Evolutionary conservation across 2,329 filamentous ascomycete species (phyloP), one percentile per base, ranked within the genome.

Genomic region (Fusarium humuli): DNA sequence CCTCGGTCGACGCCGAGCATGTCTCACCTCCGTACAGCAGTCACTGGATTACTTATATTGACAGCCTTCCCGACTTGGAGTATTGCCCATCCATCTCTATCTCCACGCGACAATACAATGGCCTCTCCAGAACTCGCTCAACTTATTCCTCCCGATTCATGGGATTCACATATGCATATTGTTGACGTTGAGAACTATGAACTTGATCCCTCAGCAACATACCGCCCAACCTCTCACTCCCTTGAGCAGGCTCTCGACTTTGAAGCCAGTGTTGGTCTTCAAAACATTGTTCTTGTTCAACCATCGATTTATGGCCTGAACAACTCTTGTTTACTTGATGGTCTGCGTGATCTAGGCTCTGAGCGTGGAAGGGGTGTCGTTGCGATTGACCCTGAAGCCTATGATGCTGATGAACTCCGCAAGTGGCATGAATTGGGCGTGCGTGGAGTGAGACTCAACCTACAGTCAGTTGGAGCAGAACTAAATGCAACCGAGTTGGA

Each of bases 101-200:
- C 14, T 22, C 47, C 42, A 7, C 46, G 58, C 37, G 57, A 65
- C 14, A 60, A 25, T 20, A 27, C 29, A 34, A 64, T 67, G 61
- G 16, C 55, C 8, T 22, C 49, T 16, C 12, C 57, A 5, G 41
- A 29, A 16, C 53, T 75, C 29, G 37, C 61, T 12, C 50, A 61
- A 22, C 65, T 61, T n/a, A 80, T 84, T 57, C 84, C 85, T 6
- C 61, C 67, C 16, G 79, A 80, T 16, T 81, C 87, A 59, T 90
- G 88, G 87, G 87, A 90, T 74, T 86, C 84, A 53, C 88, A 90
- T 75, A 90, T 90, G 86, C 89, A 91, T 75, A 83, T 90, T 34
- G 81, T 89, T 50, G 86, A 89, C 55, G 86, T 86, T 0, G 73
- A 78, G 22, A 75, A 76, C 10, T 90, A 86, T 73, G 83, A 86